Conservation (phyloP, 202 grass and related monocot genomes). For the Setaria viridis region DNA sequence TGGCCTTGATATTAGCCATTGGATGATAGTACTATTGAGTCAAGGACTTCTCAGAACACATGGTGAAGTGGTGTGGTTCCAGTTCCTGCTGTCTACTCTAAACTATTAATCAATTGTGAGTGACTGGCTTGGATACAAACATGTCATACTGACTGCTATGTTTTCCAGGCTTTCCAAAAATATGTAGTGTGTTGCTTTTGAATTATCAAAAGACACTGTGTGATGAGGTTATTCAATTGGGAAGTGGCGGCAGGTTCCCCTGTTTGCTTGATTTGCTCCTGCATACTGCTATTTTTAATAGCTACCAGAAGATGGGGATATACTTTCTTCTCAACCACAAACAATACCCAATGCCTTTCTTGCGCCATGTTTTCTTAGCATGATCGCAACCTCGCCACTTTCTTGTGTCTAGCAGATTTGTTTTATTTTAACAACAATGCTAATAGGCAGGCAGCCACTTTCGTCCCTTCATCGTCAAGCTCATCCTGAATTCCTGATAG, state of each 20-base stretch:
- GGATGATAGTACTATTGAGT: not conserved
- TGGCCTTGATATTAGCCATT: slow-evolving; percentile 6
- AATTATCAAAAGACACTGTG: not conserved
- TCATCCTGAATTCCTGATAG: too few relatives aligned
- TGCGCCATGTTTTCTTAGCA: slow-evolving; percentile 42
- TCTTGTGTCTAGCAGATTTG: slow-evolving; percentile 43
- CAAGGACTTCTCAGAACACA: slow-evolving; percentile 23
- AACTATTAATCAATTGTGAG: not conserved
- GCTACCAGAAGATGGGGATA: not conserved
- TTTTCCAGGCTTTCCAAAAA: not conserved
- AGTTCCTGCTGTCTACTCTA: not conserved
- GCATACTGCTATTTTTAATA: slow-evolving; percentile 11
- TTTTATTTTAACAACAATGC: not conserved
- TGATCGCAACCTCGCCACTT: slow-evolving; percentile 46
- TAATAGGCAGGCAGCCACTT: not conserved
- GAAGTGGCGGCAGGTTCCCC: slow-evolving; percentile 47
- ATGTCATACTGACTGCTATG: not conserved
- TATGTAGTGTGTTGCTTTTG: not conserved
- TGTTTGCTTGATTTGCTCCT: slow-evolving; percentile 28
- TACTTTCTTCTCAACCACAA: slow-evolving; percentile 37
- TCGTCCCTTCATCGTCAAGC: not conserved
- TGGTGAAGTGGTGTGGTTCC: slow-evolving; percentile 23
- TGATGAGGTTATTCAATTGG: not conserved
- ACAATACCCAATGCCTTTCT: slow-evolving; percentile 30
- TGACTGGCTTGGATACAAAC: slow-evolving; percentile 1